Evolutionary conservation across 2,329 filamentous ascomycete genomes (phyloP), one percentile per base, ranked within the genome.

Genomic region (Pseudopyricularia cyperi): DNA sequence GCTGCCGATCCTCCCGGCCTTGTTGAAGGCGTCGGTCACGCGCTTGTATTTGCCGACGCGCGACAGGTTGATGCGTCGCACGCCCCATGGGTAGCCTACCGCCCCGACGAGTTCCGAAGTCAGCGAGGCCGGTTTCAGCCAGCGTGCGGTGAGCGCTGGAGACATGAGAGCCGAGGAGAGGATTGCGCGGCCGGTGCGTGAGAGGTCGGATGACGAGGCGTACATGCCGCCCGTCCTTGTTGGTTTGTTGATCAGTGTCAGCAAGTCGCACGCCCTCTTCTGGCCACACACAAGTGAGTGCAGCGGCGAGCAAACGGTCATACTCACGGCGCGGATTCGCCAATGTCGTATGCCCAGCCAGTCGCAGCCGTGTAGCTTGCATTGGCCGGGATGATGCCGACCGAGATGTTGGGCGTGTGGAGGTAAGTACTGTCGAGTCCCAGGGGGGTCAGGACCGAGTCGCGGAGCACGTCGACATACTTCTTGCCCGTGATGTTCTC

Each of bases 31-130:
- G 46, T 55, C 54, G 24, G 51, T 35, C 35, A 53, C 52, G 17
- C 54, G 54, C 47, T 55, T 55, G 46, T 52, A 52, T 24, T 50
- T 50, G 12, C 48, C 34, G 3, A 42, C 12, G 15, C 34, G 46
- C 22, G 32, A 39, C 33, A 52, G 42, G 9, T 47, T 32, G 55
- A 68, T 64, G 37, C 66, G 65, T 8, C 66, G 60, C 39, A 73
- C 65, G 14, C 71, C 71, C 71, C 71, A 74, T 1, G 72, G 72
- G 28, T 66, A 65, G 7, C 70, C 68, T 1, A 72, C 61, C 1
- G 65, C 63, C 11, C 66, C 64, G 37, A 59, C 54, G 1, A 68
- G 56, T 32, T 69, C 67, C 4, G 69, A 63, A 0, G 66, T 68
- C 24, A 68, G 61, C 3, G 63, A 57, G 0, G 58, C 56, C 0